Conservation (phyloP, 225 moss, liverwort and hornwort species). For the Pleurozium schreberi region DNA sequence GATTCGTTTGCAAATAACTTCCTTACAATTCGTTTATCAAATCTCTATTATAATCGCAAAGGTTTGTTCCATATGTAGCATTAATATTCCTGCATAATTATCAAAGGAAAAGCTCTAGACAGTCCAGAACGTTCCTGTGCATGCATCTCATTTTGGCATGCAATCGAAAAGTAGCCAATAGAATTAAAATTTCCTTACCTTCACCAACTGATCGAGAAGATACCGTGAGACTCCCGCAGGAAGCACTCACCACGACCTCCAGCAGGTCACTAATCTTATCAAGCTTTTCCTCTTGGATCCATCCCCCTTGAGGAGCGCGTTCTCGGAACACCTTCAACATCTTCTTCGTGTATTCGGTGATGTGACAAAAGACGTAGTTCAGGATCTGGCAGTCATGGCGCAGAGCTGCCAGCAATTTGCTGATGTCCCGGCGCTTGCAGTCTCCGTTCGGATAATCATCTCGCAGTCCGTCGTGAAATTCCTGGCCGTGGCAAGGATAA, state of each 20-base stretch:
- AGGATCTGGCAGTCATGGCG: neutral
- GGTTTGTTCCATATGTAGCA: neutral
- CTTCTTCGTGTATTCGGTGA: neutral
- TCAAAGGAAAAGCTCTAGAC: neutral
- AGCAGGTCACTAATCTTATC: constrained; percentile 21
- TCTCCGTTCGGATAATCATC: neutral
- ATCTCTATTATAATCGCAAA: neutral
- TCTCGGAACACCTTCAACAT: constrained; percentile 36
- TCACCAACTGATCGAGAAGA: neutral
- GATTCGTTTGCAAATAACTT: neutral
- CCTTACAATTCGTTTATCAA: neutral
- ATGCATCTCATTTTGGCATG: neutral
- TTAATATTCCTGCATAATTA: no score
- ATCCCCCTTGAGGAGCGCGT: constrained; percentile 9
- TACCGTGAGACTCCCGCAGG: neutral
- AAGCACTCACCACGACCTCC: constrained; percentile 1
- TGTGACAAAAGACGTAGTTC: neutral
- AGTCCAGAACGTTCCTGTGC: no score
- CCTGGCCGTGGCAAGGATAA: neutral
- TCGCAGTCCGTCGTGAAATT: neutral
- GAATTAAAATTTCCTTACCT: neutral
- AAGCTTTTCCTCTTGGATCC: constrained; percentile 51
- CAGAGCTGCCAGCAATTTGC: neutral
- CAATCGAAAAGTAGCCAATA: rapidly evolving
- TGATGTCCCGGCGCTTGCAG: neutral